phyloP scores from a whole-genome alignment of 495 filamentous ascomycete species.

The Penicillium herquei region DNA sequence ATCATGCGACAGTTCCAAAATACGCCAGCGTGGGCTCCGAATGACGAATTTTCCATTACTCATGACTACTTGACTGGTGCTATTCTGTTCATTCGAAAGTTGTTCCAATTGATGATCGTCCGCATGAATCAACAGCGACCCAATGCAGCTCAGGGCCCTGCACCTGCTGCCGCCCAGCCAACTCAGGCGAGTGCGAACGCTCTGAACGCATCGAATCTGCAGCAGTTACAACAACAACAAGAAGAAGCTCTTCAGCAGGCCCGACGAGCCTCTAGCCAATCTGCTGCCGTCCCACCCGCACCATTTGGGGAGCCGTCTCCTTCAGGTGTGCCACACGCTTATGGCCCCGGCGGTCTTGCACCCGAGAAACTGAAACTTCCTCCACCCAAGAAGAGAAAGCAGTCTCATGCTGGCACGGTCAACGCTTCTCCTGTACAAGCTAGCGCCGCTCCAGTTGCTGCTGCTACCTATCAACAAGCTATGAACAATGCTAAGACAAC shows the following conservation, averaged over 20 bases:
- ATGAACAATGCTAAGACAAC: conserved; percentile 34
- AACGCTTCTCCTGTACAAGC: conserved; percentile 29
- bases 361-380: conserved; percentile 62
- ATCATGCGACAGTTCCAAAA: conserved; percentile 57
- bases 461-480: conserved; percentile 33
- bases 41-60: conserved; percentile 58
- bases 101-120: conserved; percentile 42
- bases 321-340: conserved; percentile 61
- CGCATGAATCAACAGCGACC: conserved; percentile 38
- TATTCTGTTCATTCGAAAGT: conserved; percentile 43
- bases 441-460: conserved; percentile 22
- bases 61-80: conserved; percentile 53
- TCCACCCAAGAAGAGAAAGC: conserved; percentile 58
- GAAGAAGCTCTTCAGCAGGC: conserved; percentile 45
- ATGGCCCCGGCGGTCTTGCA: conserved; percentile 45
- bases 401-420: conserved; percentile 40
- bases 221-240: conserved; percentile 51
- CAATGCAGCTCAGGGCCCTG: conserved; percentile 22
- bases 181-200: conserved; percentile 42
- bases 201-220: conserved; percentile 65
- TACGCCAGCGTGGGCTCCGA: conserved; percentile 50
- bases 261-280: conserved; percentile 55
- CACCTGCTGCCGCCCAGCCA: conserved; percentile 22
- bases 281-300: conserved; percentile 60
- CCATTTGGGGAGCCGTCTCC: conserved; percentile 69